Conservation (phyloP, 2,329 filamentous ascomycete species). For the Taxawa tesnikishii region DNA sequence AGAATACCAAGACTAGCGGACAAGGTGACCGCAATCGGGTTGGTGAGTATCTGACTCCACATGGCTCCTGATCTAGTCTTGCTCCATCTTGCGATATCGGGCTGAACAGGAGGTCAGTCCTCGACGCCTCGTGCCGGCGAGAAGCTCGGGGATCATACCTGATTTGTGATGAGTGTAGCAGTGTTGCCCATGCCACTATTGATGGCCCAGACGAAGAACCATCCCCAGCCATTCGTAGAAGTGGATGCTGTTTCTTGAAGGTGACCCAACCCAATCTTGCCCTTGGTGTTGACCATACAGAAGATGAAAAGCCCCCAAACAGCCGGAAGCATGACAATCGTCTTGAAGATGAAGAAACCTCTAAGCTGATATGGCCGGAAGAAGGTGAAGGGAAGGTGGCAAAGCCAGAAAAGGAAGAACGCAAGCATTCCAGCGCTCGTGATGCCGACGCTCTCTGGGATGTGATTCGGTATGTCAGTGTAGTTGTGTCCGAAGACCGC, state of each 20-base stretch:
- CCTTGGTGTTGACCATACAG: constrained; percentile 27
- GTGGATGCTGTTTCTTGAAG: constrained; percentile 1
- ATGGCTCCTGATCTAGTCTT: constrained; percentile 25
- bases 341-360: constrained; percentile 35
- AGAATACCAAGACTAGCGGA: constrained; percentile 32
- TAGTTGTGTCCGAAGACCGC: constrained; percentile 22
- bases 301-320: constrained; percentile 27
- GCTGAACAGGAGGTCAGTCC: constrained; percentile 11
- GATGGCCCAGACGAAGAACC: constrained; percentile 28
- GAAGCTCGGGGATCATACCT: too few species aligned
- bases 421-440: constrained; percentile 25
- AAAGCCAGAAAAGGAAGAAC: constrained; percentile 18
- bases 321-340: constrained; percentile 38
- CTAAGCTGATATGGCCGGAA: constrained; percentile 32
- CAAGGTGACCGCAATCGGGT: constrained; percentile 29
- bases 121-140: too few species aligned
- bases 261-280: constrained; percentile 15
- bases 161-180: constrained; percentile 38
- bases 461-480: constrained; percentile 25
- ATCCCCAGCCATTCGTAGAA: constrained; percentile 10
- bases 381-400: constrained; percentile 23
- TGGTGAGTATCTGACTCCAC: constrained; percentile 29
- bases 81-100: constrained; percentile 32
- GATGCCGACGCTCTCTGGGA: constrained; percentile 25
- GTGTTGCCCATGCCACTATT: constrained; percentile 36